Base-by-base conservation (phyloP, 495 filamentous ascomycete genomes). In the Cercophora scortea region DNA sequence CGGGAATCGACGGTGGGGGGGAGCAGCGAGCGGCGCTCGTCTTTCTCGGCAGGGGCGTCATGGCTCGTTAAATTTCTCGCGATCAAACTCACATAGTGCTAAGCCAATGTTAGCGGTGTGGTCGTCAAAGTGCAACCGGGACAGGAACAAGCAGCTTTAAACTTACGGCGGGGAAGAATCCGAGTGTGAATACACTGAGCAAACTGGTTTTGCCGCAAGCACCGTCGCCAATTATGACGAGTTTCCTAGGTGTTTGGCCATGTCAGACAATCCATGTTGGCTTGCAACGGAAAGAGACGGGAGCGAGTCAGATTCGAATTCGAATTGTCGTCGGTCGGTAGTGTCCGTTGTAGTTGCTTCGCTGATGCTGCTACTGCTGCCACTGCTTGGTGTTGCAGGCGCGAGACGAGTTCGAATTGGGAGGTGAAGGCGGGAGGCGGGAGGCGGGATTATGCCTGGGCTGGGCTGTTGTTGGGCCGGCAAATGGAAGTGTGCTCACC, bases 141-240 rank as follows among this genome's bases (percentile, higher is more conserved):
- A 33, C 34, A 39, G 35, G 34, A 49, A 32, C 42, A 12, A 17
- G 50, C 42, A 25, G 39, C 3, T 38, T 11, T 25, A 46, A 53
- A 81, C 89, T 74, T 79, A 98, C 93, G 54, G 91, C 94, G 64
- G 93, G 93, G 62, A 99, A 99, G 70, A 96, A 97, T 17, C 93
- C 93, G 44, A 99, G 78, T 9, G 93, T 99, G 70, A 99, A 99
- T 54, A 99, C 93, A 67, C 91, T 96, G 56, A 99, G 77, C 55
- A 99, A 74, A 84, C 88, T 94, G 41, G 93, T 99, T 74, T 99
- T 99, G 53, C 93, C 93, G 74, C 93, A 99, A 55, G 93, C 93
- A 74, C 93, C 93, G 67, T 99, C 93, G 42, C 93, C 93, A 61
- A 99, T 99, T 52, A 99, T 99, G 58, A 99, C 93, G 66, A 99